Conservation (phyloP, 768 basidiomycete genomes). For the Tulasnella sp. region DNA sequence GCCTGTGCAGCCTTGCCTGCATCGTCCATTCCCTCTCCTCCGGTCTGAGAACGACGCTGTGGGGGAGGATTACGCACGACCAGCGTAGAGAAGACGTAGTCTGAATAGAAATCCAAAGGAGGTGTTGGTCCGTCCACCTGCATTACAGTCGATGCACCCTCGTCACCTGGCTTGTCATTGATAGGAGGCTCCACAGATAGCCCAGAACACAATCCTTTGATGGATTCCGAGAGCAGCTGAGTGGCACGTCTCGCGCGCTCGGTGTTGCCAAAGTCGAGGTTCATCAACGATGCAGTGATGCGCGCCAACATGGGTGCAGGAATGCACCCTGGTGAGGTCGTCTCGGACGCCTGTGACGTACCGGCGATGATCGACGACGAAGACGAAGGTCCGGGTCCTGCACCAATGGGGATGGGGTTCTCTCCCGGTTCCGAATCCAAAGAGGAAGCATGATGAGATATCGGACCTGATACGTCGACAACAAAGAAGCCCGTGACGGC, state of each 20-base stretch:
- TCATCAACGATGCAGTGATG: constrained; percentile 53
- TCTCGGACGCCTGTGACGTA: constrained; percentile 42
- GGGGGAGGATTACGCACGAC: constrained; percentile 14
- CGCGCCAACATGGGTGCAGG: constrained; percentile 55
- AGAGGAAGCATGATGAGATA: neutral
- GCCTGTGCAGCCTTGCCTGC: neutral
- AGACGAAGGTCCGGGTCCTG: constrained; percentile 1
- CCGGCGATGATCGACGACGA: constrained; percentile 21
- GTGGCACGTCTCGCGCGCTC: constrained; percentile 58
- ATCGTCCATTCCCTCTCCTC: neutral
- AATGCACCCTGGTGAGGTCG: constrained; percentile 33
- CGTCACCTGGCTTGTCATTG: neutral
- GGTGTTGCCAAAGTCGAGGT: constrained; percentile 62
- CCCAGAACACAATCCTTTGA: constrained; percentile 15
- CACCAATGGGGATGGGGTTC: constrained; percentile 18
- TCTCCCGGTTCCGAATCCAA: neutral
- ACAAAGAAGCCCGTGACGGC: constrained; percentile 90
- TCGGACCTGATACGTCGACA: constrained; percentile 29
- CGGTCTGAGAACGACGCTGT: neutral
- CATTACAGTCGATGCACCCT: neutral
- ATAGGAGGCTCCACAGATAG: neutral
- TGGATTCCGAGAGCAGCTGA: constrained; percentile 46
- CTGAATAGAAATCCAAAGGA: constrained; percentile 8
- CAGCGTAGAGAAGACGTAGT: neutral
- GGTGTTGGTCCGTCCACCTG: neutral